Base-by-base conservation (phyloP, 306 rosid species). In the Abrus pulchellus region DNA sequence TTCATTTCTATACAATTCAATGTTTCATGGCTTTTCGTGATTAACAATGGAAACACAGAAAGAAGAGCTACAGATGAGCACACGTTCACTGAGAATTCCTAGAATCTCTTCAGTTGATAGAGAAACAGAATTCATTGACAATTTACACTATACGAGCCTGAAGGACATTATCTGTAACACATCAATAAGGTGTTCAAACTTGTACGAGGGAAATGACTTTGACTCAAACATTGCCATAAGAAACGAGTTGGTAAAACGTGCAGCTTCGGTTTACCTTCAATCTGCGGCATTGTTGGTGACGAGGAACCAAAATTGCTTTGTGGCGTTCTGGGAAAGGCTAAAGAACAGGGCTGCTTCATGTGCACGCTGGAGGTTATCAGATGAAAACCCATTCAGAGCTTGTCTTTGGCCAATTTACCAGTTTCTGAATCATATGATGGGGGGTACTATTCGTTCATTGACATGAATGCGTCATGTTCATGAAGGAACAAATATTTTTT, bases 231-330 rank as follows among this genome's bases (percentile, higher is more conserved):
- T 91, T 43, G 9, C 81, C 50, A 89, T 91, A 1, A 87, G 78
- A 9, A 91, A 90, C 45, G 86, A 84, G 60, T 68, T 90, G 27
- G 93, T 93, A 6, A 91, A 90, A 77, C 90, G 88, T 1, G 93
- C 92, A 0, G 94, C 97, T 14, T 93, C 94, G 0, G 85, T 83
- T 5, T 91, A 93, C 41, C 80, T 93, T 1, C 94, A 89, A 68
- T 88, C 97, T 1, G 53, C 97, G 0, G 88, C 82, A 1, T 8
- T 82, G 2, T 62, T 89, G 71, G 83, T 43, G 11, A 80, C 86
- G n/a, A 82, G 82, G 44, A 84, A 91, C 44, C 76, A 77, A 11
- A 84, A 74, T 13, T 73, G 80, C 68, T 52, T 90, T 14, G 75
- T 60, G 6, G 76, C 75, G 4, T 87, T 93, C 34, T 86, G 90